Base-by-base conservation (phyloP, 2,329 filamentous ascomycete genomes). In the Aspergillus proliferans region DNA sequence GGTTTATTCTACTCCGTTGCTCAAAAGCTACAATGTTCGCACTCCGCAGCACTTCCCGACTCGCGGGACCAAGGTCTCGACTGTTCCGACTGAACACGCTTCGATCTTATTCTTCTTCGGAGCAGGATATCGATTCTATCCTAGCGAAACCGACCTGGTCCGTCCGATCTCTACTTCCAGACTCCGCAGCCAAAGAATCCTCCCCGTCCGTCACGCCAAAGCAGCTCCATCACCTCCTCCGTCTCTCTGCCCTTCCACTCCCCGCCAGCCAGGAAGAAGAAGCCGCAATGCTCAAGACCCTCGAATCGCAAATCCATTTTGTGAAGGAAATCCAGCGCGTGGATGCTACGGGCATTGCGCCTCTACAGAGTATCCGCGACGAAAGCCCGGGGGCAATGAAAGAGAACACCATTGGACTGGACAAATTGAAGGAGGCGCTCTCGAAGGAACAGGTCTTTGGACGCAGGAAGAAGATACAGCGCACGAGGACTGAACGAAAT, bases 281-380 rank as follows among this genome's bases (percentile, higher is more conserved):
- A 65, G 61, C 73, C 0, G 71, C 76, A 22, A 88, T 95, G 81
- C 78, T 95, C 3, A 65, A 78, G 19, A 91, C 85, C 1, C 78
- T 98, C 2, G 79, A 84, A 46, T 83, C 86, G 28, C 93, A 98
- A 65, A 80, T 98, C 0, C 85, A 87, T 61, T 98, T 98, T 63
- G 90, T 97, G n/a, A 84, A 82, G 52, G 82, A 89, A 53, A 84
- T 97, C 18, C 91, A 95, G 63, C 74, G 78, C 41, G 85, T 95
- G 44, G 80, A 95, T 66, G 91, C 88, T 0, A 71, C 76, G 0
- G 83, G 79, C 3, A 76, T 96, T 0, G 77, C 83, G 48, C 91
- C 93, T 0, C 71, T 98, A 40, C 78, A 81, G 45, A 85, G 85
- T 41, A 85, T 97, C 49, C 82, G 88, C 47, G 92, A 97, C 65